Evolutionary conservation across 768 basidiomycete genomes (phyloP).

Genomic region (Psilocybe sp.): DNA sequence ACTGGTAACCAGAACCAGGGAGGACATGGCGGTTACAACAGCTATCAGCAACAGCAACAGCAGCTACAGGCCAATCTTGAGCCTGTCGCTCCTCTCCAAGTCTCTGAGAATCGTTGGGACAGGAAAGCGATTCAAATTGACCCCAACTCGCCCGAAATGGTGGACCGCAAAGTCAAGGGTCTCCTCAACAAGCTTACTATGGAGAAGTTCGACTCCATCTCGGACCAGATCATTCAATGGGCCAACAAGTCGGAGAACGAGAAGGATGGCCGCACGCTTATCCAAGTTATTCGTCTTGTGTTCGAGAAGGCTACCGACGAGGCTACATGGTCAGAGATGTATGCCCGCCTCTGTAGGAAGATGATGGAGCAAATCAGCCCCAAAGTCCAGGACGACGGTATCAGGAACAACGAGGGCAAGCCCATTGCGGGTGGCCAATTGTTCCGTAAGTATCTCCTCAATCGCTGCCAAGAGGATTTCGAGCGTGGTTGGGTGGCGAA

Average conservation of each 20-base stretch:
- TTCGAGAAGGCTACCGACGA: conserved; percentile 99
- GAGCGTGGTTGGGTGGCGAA: conserved; percentile 93
- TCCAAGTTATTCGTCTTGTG: conserved; percentile 92
- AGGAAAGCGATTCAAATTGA: conserved; percentile 49
- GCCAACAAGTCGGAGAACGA: conserved; percentile 92
- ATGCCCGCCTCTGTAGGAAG: conserved; percentile 91
- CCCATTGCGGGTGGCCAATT: conserved; percentile 91
- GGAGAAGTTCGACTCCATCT: conserved; percentile 96
- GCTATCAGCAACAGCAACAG: conserved; percentile 26
- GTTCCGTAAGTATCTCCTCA: conserved; percentile 95
- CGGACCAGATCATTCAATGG: conserved; percentile 92
- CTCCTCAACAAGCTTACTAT: conserved; percentile 95
- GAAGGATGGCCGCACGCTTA: conserved; percentile 90
- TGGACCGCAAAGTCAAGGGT: conserved; percentile 90
- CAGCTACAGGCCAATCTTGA: conserved; percentile 39
- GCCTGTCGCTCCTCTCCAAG: conserved; percentile 73
- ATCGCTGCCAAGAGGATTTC: conserved; percentile 97
- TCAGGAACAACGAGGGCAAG: conserved; percentile 77
- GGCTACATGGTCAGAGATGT: conserved; percentile 95
- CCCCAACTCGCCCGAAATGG: conserved; percentile 74
- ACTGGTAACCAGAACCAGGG: conserved; percentile 29
- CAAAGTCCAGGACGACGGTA: conserved; percentile 85
- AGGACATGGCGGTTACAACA: conserved; percentile 32
- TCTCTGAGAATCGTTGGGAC: conserved; percentile 84
- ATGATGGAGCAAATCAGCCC: conserved; percentile 93